Base-by-base conservation (phyloP, 768 basidiomycete species). In the Hypholoma fasciculare region DNA sequence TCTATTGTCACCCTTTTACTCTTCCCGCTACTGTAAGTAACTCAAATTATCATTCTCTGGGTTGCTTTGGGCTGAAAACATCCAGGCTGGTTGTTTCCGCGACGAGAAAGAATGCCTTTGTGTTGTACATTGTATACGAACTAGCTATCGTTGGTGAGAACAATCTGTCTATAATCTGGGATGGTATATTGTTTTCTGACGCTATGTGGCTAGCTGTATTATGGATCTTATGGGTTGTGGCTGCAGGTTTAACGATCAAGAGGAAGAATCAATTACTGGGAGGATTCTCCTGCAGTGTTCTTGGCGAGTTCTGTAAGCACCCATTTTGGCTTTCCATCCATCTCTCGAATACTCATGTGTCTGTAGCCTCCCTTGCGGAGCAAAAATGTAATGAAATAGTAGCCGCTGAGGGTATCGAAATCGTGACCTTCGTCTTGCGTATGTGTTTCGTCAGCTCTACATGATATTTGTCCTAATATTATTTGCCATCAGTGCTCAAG, bases 221-320 rank as follows among this genome's bases (percentile, higher is more conserved):
- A 40, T 63, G 60, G 60, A 58, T 63, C 7, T 43, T 61, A 2
- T 63, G 63, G 63, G 58, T 61, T 40, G 52, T 52, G 0, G 56
- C 57, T 19, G 58, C 60, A 20, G 58, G 54, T 23, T 20, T 46
- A 6, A 54, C 54, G 6, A 54, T 39, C 12, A 16, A 38, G 30
- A 38, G 34, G 14, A 54, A 54, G 30, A 48, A 54, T 14, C 12
- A 1, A 7, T 26, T 54, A 19, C 17, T 54, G 12, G 17, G 7
- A 8, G 34, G n/a, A 16, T 37, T 54, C 12, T 6, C 13, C 26
- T 46, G 54, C 17, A 46, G 34, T 27, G 36, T 34, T 20, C 30
- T 48, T 17, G 13, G 2, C 14, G 26, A 12, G 12, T 36, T 42
- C 4, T 42, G 52, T 52, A 27, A 52, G 52, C 40, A 9, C 14